phyloP scores from a whole-genome alignment of 352 stramenopile species.

The Pythium insidiosum region DNA sequence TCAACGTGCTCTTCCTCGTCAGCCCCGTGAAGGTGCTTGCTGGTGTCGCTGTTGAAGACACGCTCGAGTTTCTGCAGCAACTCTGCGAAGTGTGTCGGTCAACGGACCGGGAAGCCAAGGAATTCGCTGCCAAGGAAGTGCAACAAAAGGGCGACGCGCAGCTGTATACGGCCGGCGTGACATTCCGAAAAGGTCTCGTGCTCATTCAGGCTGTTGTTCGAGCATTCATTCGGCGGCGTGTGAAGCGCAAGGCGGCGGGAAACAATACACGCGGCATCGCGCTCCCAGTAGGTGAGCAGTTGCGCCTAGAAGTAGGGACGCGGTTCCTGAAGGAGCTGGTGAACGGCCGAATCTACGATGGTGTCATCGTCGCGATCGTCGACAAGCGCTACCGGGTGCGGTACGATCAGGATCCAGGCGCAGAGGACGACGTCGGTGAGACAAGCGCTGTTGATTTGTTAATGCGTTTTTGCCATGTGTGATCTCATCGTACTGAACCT shows the following conservation, averaged over 20 bases:
- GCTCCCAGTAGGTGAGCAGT: too few relatives aligned
- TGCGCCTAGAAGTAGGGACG: slow-evolving; percentile 32
- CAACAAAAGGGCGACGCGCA: slow-evolving; percentile 51
- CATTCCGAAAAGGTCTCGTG: slow-evolving; percentile 58
- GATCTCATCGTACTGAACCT: too few relatives aligned
- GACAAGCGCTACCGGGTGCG: slow-evolving; percentile 40
- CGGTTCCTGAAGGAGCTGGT: slow-evolving; percentile 67
- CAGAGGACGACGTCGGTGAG: slow-evolving; percentile 63
- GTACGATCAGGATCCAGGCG: slow-evolving; percentile 55
- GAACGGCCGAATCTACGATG: slow-evolving; percentile 59
- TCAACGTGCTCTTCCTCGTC: slow-evolving; percentile 70
- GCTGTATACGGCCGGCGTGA: slow-evolving; percentile 67
- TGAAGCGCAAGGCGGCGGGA: slow-evolving; percentile 24
- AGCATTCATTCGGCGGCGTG: slow-evolving; percentile 42
- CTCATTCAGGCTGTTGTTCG: slow-evolving; percentile 66
- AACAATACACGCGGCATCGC: too few relatives aligned
- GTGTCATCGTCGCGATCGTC: slow-evolving; percentile 35
- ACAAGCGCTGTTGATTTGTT: not conserved
- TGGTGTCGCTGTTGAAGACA: slow-evolving; percentile 52
- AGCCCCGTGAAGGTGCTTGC: slow-evolving; percentile 82
- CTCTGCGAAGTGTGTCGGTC: slow-evolving; percentile 57
- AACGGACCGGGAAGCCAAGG: slow-evolving; percentile 31
- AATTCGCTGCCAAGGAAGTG: slow-evolving; percentile 45
- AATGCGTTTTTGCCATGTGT: too few relatives aligned
- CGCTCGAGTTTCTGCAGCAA: slow-evolving; percentile 67